Percentiles rank a stretch among this genome's conserved stretches.
phyloP scores from a whole-genome alignment of 352 stramenopile genomes.

The Globisporangium okanoganense region DNA sequence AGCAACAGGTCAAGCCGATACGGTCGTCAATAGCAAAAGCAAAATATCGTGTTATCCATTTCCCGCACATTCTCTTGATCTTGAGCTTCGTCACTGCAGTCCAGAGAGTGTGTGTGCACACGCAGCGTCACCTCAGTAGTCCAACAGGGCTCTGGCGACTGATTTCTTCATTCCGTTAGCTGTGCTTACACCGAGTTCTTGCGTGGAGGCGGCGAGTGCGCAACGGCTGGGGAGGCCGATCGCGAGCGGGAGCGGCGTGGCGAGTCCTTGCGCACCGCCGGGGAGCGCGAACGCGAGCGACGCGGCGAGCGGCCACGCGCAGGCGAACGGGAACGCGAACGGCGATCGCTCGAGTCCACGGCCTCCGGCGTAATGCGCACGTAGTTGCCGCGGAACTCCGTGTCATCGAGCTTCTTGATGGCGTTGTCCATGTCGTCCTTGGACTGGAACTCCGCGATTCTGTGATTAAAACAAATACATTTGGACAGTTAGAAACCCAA shows the following conservation, averaged over 20 bases:
- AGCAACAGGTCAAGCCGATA: too few relatives aligned
- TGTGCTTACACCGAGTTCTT: conserved; percentile 70
- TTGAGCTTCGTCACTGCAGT: neutral
- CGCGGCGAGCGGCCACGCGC: conserved; percentile 54
- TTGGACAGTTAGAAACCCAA: neutral
- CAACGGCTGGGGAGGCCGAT: conserved; percentile 48
- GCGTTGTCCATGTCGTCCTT: conserved; percentile 84
- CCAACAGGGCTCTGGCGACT: neutral
- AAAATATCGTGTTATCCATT: conserved; percentile 15
- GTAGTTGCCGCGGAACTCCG: conserved; percentile 83
- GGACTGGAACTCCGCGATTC: conserved; percentile 74
- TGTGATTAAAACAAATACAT: conserved; percentile 16
- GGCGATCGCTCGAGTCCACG: conserved; percentile 21
- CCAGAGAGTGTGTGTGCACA: neutral
- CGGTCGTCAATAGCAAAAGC: conserved; percentile 5
- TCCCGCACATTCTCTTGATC: neutral
- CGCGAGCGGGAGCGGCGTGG: conserved; percentile 68
- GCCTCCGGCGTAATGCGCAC: conserved; percentile 62
- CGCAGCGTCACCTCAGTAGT: neutral
- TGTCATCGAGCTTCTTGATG: conserved; percentile 85
- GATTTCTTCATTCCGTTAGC: neutral
- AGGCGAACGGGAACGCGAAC: conserved; percentile 61
- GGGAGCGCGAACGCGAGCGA: conserved; percentile 70
- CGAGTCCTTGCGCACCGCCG: conserved; percentile 51
- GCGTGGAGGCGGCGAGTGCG: conserved; percentile 46